A percentile compares a stretch with the other conserved stretches of the same genome.
Conservation (phyloP, 192 early-diverging fungal species). For the Entomortierella chlamydospora region DNA sequence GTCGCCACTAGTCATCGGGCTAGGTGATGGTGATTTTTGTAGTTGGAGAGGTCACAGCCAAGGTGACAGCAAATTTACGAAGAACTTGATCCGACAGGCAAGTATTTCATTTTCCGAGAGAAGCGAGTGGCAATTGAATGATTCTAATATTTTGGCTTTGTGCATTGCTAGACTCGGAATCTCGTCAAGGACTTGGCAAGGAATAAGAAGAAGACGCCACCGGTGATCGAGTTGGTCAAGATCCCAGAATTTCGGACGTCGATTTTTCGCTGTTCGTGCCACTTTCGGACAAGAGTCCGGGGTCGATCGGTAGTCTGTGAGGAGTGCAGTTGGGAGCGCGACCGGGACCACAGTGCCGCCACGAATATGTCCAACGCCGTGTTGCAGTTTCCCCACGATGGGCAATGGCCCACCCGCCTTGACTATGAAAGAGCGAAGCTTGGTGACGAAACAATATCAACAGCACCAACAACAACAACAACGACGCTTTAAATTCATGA, state of each 20-base stretch:
- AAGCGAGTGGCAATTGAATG: slow-evolving; percentile 5
- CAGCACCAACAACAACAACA: too few relatives aligned
- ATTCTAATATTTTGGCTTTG: slow-evolving; percentile 14
- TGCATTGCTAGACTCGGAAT: not conserved
- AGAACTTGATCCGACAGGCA: slow-evolving; percentile 22
- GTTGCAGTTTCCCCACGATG: slow-evolving; percentile 1
- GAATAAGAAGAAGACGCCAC: slow-evolving; percentile 4
- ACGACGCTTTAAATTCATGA: slow-evolving; percentile 17
- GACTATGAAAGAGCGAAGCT: slow-evolving; percentile 9
- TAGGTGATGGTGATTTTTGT: slow-evolving; percentile 21
- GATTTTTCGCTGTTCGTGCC: slow-evolving; percentile 1
- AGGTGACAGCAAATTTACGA: slow-evolving; percentile 5
- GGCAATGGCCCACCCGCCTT: slow-evolving; percentile 9
- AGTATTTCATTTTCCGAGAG: slow-evolving; percentile 10
- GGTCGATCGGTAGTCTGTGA: not conserved
- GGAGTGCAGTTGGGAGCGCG: slow-evolving; percentile 9
- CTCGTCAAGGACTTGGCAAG: slow-evolving; percentile 4
- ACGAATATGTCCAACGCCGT: slow-evolving; percentile 14
- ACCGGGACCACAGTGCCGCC: slow-evolving; percentile 8
- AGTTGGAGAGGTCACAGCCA: slow-evolving; percentile 20
- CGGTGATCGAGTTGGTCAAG: slow-evolving; percentile 8
- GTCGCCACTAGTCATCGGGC: slow-evolving; percentile 15
- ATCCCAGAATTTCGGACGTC: slow-evolving; percentile 8
- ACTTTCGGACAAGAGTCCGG: not conserved
- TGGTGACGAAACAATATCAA: slow-evolving; percentile 5